Evolutionary conservation across 2,329 filamentous ascomycete species (phyloP), one percentile per base, ranked within the genome.

Genomic region (Hypoxylon rubiginosum): DNA sequence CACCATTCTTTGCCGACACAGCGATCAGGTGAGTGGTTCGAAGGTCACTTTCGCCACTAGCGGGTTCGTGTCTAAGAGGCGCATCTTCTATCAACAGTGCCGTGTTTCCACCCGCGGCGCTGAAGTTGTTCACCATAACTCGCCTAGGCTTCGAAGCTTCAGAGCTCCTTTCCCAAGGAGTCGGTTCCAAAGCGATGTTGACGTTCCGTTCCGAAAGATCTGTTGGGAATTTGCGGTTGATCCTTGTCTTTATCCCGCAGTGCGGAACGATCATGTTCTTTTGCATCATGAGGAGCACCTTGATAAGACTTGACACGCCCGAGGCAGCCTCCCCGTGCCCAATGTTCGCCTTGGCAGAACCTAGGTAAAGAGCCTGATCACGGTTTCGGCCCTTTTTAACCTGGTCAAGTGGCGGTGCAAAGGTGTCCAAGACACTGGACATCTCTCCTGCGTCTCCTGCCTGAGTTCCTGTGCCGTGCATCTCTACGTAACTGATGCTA

Each of bases 391-490:
- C 55, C 15, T 13, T 34, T 43, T 45, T 45, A 11, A 46, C 45
- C 45, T 30, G 21, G 13, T 19, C 32, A 17, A 15, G 9, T 8
- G n/a, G 80, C 2, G 85, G 85, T 36, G 86, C 88, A 68, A 91
- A 90, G 1, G 85, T 81, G 34, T 86, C 83, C 21, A 83, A 81
- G 51, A 91, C 87, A 0, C 86, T 88, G 1, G 82, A 82, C 83
- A 89, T 88, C 75, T 92, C 90, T 86, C 85, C 17, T 1, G 84
- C 85, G 74, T 93, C 91, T 64, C 91, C 91, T 32, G 88, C 90
- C 73, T 92, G 89, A 1, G 89, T 92, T 46, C 90, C 90, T 2
- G 90, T 92, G 4, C 90, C 90, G 73, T 92, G 90, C 83, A 91
- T 87, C 74, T 92, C 90, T 4, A 91, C 86, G 71, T 89, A 90